Percentiles rank a stretch among this genome's conserved stretches.
Evolutionary conservation across 306 rosid species (phyloP).

Genomic region (Betula pendula): DNA sequence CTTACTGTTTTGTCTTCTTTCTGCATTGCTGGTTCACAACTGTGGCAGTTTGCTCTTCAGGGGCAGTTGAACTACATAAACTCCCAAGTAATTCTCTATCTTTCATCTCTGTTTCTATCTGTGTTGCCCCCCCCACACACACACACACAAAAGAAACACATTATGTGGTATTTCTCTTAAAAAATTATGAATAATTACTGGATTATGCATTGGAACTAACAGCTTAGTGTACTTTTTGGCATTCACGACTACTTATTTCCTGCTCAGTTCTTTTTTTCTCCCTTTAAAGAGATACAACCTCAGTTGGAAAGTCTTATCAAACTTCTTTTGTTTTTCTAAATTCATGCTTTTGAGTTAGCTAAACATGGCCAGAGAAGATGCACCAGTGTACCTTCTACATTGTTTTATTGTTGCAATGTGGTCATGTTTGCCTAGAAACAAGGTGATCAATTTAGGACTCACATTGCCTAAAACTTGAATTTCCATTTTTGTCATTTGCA

Average conservation of each 20-base stretch:
- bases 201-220: neutral
- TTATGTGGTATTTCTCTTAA: neutral
- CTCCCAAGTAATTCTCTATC: conserved; percentile 59
- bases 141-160: too few relatives aligned
- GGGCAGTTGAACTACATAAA: conserved; percentile 61
- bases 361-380: neutral
- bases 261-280: neutral
- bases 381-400: neutral
- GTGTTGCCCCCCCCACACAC: neutral
- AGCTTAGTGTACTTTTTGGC: neutral
- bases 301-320: neutral
- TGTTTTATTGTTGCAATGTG: neutral
- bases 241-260: neutral
- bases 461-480: neutral
- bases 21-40: conserved; percentile 27
- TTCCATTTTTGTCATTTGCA: neutral
- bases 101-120: neutral
- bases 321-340: neutral
- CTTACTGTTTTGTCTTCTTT: conserved; percentile 21
- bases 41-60: conserved; percentile 63
- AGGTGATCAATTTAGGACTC: neutral
- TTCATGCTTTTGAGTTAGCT: neutral
- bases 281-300: neutral
- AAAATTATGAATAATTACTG: too few relatives aligned
- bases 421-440: neutral